Evolutionary conservation across 2,329 filamentous ascomycete genomes (phyloP).

Genomic region (Didymosphaeria variabile): DNA sequence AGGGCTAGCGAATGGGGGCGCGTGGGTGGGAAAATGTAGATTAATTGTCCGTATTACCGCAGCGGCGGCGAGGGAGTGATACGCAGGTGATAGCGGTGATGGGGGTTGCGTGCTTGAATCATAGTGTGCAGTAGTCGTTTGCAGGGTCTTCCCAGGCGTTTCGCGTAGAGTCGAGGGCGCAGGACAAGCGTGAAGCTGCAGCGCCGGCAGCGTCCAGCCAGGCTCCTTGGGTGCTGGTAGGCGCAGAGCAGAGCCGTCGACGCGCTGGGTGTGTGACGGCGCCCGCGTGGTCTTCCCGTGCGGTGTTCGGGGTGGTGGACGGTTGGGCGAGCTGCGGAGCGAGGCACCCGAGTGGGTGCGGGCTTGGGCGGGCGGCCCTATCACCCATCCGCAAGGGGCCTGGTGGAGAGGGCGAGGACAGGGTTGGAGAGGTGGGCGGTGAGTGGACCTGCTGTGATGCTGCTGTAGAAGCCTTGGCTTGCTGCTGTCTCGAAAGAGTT

Average conservation of each 20-base stretch:
- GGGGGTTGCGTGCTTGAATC: constrained; percentile 8
- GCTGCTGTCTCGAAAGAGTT: constrained; percentile 27
- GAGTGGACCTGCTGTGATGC: constrained; percentile 6
- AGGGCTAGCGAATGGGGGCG: constrained; percentile 21
- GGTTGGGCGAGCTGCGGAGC: constrained; percentile 10
- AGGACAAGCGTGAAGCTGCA: neutral
- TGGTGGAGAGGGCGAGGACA: neutral
- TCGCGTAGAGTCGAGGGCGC: constrained; percentile 17
- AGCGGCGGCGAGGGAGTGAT: constrained; percentile 19
- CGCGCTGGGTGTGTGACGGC: constrained; percentile 3
- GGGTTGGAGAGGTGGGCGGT: constrained; percentile 13
- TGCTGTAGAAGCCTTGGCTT: constrained; percentile 25
- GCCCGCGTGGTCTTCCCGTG: constrained; percentile 6
- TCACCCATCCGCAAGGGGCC: constrained; percentile 2
- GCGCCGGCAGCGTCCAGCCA: neutral
- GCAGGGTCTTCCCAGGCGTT: constrained; percentile 9
- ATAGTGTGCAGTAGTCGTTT: constrained; percentile 3
- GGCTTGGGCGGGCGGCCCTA: constrained; percentile 6
- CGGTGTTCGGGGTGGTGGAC: neutral
- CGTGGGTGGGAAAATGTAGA: constrained; percentile 19
- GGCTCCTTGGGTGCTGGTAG: neutral
- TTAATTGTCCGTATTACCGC: constrained; percentile 26
- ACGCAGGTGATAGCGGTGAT: constrained; percentile 11
- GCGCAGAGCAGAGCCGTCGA: constrained; percentile 5
- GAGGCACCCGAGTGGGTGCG: neutral